phyloP scores from a whole-genome alignment of 768 basidiomycete species.

The Lentinula edodes region DNA sequence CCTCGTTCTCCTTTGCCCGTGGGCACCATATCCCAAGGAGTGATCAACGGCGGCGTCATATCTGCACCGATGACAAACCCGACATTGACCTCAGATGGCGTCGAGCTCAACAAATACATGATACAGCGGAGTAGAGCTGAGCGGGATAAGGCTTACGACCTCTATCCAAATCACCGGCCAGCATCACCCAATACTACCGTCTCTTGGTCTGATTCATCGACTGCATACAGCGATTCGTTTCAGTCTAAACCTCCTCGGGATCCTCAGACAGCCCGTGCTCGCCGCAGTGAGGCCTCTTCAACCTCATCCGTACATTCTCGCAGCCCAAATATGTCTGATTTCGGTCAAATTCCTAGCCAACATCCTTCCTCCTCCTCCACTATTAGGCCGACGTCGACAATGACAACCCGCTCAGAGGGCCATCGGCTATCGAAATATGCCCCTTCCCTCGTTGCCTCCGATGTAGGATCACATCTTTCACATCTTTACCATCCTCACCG shows the following conservation, averaged over 20 bases:
- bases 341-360: slow-evolving; percentile 35
- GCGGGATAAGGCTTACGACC: slow-evolving; percentile 47
- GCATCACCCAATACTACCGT: slow-evolving; percentile 43
- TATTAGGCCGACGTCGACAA: slow-evolving; percentile 43
- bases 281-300: slow-evolving; percentile 52
- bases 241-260: slow-evolving; percentile 25
- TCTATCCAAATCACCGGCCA: slow-evolving; percentile 30
- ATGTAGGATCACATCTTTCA: slow-evolving; percentile 39
- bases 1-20: slow-evolving; percentile 57
- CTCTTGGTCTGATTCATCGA: slow-evolving; percentile 46
- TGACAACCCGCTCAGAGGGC: slow-evolving; percentile 51
- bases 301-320: slow-evolving; percentile 35
- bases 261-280: slow-evolving; percentile 34
- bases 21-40: slow-evolving; percentile 44
- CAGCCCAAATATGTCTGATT: slow-evolving; percentile 49
- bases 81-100: slow-evolving; percentile 64
- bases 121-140: slow-evolving; percentile 47
- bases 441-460: slow-evolving; percentile 46
- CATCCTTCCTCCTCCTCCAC: slow-evolving; percentile 28
- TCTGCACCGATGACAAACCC: slow-evolving; percentile 85
- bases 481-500: slow-evolving; percentile 52
- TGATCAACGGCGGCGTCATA: slow-evolving; percentile 47
- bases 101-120: slow-evolving; percentile 62
- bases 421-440: slow-evolving; percentile 61
- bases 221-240: slow-evolving; percentile 47